Evolutionary conservation across 2,329 filamentous ascomycete genomes (phyloP).

Genomic region (Colletotrichum sojae): DNA sequence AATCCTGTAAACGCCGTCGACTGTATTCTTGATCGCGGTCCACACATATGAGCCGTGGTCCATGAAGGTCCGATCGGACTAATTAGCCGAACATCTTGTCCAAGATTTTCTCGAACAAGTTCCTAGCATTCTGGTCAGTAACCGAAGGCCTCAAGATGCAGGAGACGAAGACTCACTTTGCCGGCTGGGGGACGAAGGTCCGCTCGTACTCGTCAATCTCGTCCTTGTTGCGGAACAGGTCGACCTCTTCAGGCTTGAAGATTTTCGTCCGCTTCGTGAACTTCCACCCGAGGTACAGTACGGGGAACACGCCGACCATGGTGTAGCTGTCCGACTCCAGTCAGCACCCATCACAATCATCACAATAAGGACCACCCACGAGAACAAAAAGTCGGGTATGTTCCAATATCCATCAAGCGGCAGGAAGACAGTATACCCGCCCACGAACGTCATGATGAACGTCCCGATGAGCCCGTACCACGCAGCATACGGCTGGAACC

Average conservation of each 20-base stretch:
- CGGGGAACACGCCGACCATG: slow-evolving; percentile 79
- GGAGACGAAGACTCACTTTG: slow-evolving; percentile 59
- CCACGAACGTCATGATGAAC: slow-evolving; percentile 80
- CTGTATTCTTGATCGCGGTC: not conserved
- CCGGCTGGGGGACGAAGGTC: slow-evolving; percentile 68
- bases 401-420: slow-evolving; percentile 73
- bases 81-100: slow-evolving; percentile 32
- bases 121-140: slow-evolving; percentile 8
- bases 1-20: not conserved
- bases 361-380: slow-evolving; percentile 56
- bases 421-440: slow-evolving; percentile 83
- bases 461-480: slow-evolving; percentile 76
- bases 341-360: not conserved
- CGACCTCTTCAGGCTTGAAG: slow-evolving; percentile 70
- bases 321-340: slow-evolving; percentile 63
- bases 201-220: slow-evolving; percentile 78
- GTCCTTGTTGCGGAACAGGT: slow-evolving; percentile 73
- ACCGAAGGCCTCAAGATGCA: rapidly evolving
- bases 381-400: slow-evolving; percentile 80
- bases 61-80: not conserved
- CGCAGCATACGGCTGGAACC: slow-evolving; percentile 79
- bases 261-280: slow-evolving; percentile 74
- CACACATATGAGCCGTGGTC: not conserved
- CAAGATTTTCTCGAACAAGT: slow-evolving; percentile 19
- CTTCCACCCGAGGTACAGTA: slow-evolving; percentile 81